These are phyloP conservation scores for Pholiota microspora DNA, from an alignment of 768 basidiomycete species.

Conservation along the genomic window DNA sequence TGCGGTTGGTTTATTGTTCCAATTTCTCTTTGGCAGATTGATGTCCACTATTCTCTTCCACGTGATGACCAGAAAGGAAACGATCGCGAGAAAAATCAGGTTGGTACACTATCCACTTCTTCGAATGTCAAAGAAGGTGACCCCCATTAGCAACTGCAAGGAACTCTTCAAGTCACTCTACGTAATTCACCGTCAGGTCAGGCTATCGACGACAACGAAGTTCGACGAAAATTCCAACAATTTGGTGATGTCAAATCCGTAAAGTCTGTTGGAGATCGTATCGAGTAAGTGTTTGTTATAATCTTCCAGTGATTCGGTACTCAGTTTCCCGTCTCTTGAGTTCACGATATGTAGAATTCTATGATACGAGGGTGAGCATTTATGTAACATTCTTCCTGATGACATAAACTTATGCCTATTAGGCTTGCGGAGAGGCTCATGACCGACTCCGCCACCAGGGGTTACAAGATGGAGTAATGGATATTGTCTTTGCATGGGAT, in stretches of 20 bases:
- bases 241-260: conserved; percentile 91
- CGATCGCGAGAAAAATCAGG: conserved; percentile 83
- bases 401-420: background rate
- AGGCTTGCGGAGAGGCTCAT: conserved; percentile 79
- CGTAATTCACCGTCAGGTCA: conserved; percentile 67
- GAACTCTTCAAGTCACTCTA: conserved; percentile 77
- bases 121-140: background rate
- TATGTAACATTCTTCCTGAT: background rate
- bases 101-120: conserved; percentile 24
- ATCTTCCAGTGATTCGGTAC: too few relatives aligned
- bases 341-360: conserved; percentile 91
- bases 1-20: conserved; percentile 23
- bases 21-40: conserved; percentile 66
- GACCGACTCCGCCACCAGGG: conserved; percentile 79
- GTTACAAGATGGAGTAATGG: conserved; percentile 84
- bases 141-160: conserved; percentile 67
- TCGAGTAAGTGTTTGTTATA: conserved; percentile 43
- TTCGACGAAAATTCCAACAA: conserved; percentile 81
- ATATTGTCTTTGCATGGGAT: conserved; percentile 87
- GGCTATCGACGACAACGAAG: conserved; percentile 79
- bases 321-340: conserved; percentile 37
- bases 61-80: conserved; percentile 78
- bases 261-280: conserved; percentile 58
- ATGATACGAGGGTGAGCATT: conserved; percentile 73
- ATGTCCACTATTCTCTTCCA: conserved; percentile 96